phyloP scores from a whole-genome alignment of 1,284 basidiomycete species.

The Cutaneotrichosporon sp. region DNA sequence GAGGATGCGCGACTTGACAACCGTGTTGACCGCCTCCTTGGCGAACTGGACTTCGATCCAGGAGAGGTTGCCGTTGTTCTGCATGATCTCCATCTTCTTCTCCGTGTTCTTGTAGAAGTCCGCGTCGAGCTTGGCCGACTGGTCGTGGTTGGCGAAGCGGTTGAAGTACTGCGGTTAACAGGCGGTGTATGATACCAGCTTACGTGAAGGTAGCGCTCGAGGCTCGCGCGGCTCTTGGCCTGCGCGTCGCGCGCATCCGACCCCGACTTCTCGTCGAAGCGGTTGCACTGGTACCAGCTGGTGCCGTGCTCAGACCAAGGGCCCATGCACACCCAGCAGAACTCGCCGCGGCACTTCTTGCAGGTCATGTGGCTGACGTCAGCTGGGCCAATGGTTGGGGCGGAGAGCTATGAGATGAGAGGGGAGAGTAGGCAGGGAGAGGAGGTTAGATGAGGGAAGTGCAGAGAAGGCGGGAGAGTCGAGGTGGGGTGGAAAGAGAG shows the following conservation, averaged over 20 bases:
- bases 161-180: constrained; percentile 73
- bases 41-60: constrained; percentile 99
- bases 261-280: constrained; percentile 91
- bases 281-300: constrained; percentile 96
- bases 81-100: constrained; percentile 99
- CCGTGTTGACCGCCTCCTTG: constrained; percentile 92
- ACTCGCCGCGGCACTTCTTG: constrained; percentile 93
- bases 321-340: constrained; percentile 69
- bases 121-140: constrained; percentile 90
- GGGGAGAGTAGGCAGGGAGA: too few species aligned
- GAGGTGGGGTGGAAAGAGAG: too few species aligned
- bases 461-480: too few species aligned
- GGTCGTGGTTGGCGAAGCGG: constrained; percentile 97
- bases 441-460: too few species aligned
- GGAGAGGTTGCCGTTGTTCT: constrained; percentile 82
- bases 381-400: constrained; percentile 6
- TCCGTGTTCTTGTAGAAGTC: constrained; percentile 93
- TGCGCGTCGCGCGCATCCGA: constrained; percentile 87
- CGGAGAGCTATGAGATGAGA: too few species aligned
- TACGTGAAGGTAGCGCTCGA: constrained; percentile 96
- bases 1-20: constrained; percentile 87
- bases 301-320: constrained; percentile 98
- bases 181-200: constrained; percentile 44
- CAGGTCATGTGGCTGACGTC: constrained; percentile 92
- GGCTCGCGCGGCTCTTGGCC: constrained; percentile 78